Evolutionary conservation across 139 green algal genomes (phyloP).

Genomic region (Chlamydomonas asymmetrica): DNA sequence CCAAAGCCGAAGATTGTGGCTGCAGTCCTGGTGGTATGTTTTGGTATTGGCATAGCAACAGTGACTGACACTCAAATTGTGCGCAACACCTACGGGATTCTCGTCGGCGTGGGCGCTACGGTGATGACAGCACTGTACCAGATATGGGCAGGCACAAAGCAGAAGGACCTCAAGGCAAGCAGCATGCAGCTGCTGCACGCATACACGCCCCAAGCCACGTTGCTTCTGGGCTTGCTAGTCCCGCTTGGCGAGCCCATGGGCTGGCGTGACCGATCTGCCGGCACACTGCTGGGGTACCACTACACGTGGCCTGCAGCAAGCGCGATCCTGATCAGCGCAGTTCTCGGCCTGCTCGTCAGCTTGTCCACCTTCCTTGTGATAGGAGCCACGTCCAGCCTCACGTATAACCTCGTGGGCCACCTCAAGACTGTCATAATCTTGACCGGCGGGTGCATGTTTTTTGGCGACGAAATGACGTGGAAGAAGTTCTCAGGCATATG

Average conservation of each 20-base stretch:
- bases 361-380: conserved; percentile 86
- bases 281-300: conserved; percentile 61
- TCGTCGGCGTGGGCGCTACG: conserved; percentile 67
- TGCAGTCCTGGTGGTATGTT: conserved; percentile 70
- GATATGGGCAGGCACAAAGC: conserved; percentile 84
- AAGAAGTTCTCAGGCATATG: conserved; percentile 77
- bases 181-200: conserved; percentile 82
- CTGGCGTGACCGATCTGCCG: conserved; percentile 21
- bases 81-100: conserved; percentile 58
- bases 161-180: conserved; percentile 78
- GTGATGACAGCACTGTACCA: conserved; percentile 83
- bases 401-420: conserved; percentile 86
- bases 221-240: conserved; percentile 68
- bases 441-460: conserved; percentile 78
- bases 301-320: conserved; percentile 51
- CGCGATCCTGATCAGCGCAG: conserved; percentile 71
- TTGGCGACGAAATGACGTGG: conserved; percentile 76
- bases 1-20: conserved; percentile 52
- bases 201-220: conserved; percentile 64
- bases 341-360: conserved; percentile 86
- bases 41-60: conserved; percentile 79
- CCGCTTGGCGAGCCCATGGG: conserved; percentile 78
- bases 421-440: conserved; percentile 88
- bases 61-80: conserved; percentile 69
- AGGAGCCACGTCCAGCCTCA: conserved; percentile 58